Conservation (phyloP, 202 grass and related monocot genomes). For the Schoenoplectus tabernaemontani region DNA sequence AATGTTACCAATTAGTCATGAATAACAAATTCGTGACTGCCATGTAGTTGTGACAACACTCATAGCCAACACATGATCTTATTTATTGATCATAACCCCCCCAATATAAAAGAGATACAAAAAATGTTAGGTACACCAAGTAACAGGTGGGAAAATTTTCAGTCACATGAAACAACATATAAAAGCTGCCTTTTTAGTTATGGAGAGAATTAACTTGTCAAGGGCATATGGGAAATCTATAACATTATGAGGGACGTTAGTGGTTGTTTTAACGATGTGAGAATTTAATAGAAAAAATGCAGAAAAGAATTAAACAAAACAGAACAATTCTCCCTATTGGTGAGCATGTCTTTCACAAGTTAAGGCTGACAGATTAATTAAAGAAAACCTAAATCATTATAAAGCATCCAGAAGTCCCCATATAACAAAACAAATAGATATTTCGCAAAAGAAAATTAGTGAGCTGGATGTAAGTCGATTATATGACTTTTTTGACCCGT, state of each 20-base stretch:
- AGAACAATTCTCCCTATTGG: background rate
- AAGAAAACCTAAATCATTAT: background rate
- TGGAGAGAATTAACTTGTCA: background rate
- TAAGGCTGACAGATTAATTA: conserved; percentile 4
- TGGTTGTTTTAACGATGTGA: background rate
- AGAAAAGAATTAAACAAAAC: conserved; percentile 6
- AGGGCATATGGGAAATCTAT: background rate
- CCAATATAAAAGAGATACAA: background rate
- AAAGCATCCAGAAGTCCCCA: background rate
- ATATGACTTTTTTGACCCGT: no score
- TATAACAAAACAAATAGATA: background rate
- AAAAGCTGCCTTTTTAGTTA: background rate
- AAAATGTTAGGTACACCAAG: conserved; percentile 7
- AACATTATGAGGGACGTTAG: background rate
- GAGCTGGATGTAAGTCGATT: background rate
- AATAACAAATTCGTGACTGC: background rate
- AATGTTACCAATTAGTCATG: background rate
- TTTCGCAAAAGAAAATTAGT: background rate
- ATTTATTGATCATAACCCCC: background rate
- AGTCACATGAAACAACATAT: background rate
- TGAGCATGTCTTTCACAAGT: conserved; percentile 9
- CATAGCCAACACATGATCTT: conserved; percentile 9
- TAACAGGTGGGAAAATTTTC: conserved; percentile 1
- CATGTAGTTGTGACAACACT: background rate
- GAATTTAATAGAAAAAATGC: background rate